Evolutionary conservation across 495 filamentous ascomycete species (phyloP).

Genomic region (Penicillium waksmanii): DNA sequence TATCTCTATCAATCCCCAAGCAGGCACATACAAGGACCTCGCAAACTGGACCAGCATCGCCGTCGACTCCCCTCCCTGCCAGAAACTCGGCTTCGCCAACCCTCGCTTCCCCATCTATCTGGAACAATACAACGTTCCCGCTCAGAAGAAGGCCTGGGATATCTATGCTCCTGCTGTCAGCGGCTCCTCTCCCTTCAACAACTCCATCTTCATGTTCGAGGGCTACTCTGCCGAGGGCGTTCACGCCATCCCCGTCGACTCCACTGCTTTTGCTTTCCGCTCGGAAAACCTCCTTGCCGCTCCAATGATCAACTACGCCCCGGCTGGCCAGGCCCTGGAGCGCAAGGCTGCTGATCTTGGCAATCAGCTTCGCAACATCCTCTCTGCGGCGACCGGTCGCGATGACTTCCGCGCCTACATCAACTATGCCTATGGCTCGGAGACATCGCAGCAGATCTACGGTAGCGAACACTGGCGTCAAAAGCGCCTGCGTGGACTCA

Average conservation of each 20-base stretch:
- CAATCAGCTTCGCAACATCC: constrained; percentile 44
- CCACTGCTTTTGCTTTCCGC: constrained; percentile 51
- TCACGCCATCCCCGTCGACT: constrained; percentile 31
- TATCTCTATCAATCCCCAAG: constrained; percentile 30
- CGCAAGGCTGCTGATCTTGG: constrained; percentile 39
- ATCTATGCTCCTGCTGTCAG: constrained; percentile 37
- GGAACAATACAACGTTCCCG: constrained; percentile 45
- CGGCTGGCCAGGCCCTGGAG: constrained; percentile 31
- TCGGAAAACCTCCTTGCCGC: constrained; percentile 47
- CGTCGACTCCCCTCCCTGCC: constrained; percentile 41
- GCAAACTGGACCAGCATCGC: constrained; percentile 46
- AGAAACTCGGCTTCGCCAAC: constrained; percentile 49
- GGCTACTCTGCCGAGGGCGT: constrained; percentile 56
- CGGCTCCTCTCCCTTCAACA: constrained; percentile 34
- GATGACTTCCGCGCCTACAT: constrained; percentile 53
- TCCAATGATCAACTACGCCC: constrained; percentile 45
- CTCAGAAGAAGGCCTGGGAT: constrained; percentile 44
- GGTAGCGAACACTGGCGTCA: constrained; percentile 55
- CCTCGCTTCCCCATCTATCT: constrained; percentile 56
- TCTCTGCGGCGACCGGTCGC: constrained; percentile 41
- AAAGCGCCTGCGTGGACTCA: constrained; percentile 46
- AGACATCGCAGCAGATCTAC: constrained; percentile 50
- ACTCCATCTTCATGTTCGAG: constrained; percentile 58
- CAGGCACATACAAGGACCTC: constrained; percentile 51
- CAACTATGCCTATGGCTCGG: constrained; percentile 63